phyloP scores from a whole-genome alignment of 768 basidiomycete genomes.

The Butyriboletus loyo region DNA sequence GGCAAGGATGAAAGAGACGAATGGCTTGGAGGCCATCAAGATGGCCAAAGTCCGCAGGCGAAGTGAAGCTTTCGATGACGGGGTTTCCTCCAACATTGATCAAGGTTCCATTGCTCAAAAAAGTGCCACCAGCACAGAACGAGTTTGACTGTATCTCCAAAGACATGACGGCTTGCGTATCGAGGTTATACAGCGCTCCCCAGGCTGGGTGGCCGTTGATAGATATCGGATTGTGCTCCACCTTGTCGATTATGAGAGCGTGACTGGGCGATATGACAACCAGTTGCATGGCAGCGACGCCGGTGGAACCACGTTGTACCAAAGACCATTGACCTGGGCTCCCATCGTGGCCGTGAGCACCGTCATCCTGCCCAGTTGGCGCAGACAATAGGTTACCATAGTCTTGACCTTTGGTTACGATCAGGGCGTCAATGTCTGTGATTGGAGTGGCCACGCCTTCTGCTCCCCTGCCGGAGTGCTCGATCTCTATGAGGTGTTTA shows the following conservation, averaged over 20 bases:
- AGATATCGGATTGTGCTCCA: slow-evolving; percentile 78
- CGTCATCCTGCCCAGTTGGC: not conserved
- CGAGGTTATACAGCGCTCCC: slow-evolving; percentile 71
- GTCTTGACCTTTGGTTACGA: slow-evolving; percentile 50
- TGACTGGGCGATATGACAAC: slow-evolving; percentile 64
- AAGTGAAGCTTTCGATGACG: slow-evolving; percentile 60
- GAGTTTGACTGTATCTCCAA: slow-evolving; percentile 73
- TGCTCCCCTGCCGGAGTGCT: slow-evolving; percentile 48
- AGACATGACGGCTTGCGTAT: slow-evolving; percentile 58
- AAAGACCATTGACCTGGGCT: slow-evolving; percentile 48
- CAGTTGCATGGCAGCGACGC: slow-evolving; percentile 78
- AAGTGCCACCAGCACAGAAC: slow-evolving; percentile 82
- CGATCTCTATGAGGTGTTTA: slow-evolving; percentile 61
- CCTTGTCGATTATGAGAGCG: slow-evolving; percentile 77
- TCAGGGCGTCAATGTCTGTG: slow-evolving; percentile 63
- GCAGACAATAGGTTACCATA: not conserved
- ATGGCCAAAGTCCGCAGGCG: slow-evolving; percentile 74
- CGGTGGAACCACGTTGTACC: slow-evolving; percentile 63
- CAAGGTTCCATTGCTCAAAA: slow-evolving; percentile 72
- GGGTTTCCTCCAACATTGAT: slow-evolving; percentile 83
- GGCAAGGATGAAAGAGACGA: slow-evolving; percentile 69
- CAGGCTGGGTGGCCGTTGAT: slow-evolving; percentile 78
- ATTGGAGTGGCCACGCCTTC: slow-evolving; percentile 33
- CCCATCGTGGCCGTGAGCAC: not conserved
- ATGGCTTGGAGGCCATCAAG: slow-evolving; percentile 70